Base-by-base conservation (phyloP, 768 basidiomycete species). In the Harrya chromipes region DNA sequence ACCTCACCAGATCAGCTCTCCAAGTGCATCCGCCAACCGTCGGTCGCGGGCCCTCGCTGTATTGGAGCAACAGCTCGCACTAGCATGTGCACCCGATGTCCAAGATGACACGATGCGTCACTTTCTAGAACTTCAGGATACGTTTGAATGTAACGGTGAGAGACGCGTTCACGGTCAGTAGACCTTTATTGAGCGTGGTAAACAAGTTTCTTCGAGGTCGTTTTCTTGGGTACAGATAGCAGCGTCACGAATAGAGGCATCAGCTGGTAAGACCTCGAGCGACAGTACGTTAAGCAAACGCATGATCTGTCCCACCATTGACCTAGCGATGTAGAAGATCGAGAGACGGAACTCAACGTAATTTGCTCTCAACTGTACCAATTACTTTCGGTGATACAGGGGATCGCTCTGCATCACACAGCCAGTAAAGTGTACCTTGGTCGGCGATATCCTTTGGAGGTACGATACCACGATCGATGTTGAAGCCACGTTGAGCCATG, bases 111-210 rank as follows among this genome's bases (percentile, higher is more conserved):
- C 75, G 9, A 72, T 82, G 54, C 72, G 74, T 33, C 66, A 70
- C 40, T 87, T 90, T 66, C 62, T 84, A 17, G 74, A 79, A 10
- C 69, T 90, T 36, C 90, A 93, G 62, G 81, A 87, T 56, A 81
- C 81, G 1, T 91, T 93, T 56, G 86, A 92, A 64, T 89, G 85
- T 66, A 93, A 93, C 61, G 73, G 90, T 90, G 57, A 52, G 86
- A 60, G 33, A 13, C 48, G 39, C 47, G 11, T 29, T 50, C 14
- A 33, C 4, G 45, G 17, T 34, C 35, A 16, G 40, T 24, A 10
- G 35, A 43, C 31, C 23, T 23, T 42, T 47, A 27, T 52, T 58
- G 34, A 56, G 57, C 27, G 40, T 42, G 20, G 21, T 26, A 6
- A 24, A 33, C n/a, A 47, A 92, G 90, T 92, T 31, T 80, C 88